Evolutionary conservation across 2,329 filamentous ascomycete genomes (phyloP), one percentile per base, ranked within the genome.

Genomic region (Fusarium cyanostomum): DNA sequence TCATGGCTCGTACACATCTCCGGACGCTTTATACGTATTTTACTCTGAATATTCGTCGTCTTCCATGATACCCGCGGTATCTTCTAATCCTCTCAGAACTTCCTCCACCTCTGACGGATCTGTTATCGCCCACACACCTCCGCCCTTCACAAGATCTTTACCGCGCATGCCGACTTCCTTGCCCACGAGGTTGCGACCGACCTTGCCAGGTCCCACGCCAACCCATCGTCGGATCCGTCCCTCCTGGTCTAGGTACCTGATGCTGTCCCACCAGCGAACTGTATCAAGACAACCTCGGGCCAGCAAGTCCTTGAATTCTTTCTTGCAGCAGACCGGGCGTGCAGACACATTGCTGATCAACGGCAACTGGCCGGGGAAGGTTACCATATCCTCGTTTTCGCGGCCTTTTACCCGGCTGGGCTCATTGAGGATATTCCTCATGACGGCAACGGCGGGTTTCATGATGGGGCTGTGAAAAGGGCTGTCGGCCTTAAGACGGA

Each of bases 401-500:
- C 78, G 78, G 1, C 85, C 86, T 28, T 75, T 79, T 2, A 82
- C 82, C 27, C 81, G 78, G 64, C 84, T 89, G 68, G 82, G 84
- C 26, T 80, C 81, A 27, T 86, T 81, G 18, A 97, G 80, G 48
- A 94, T 80, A 31, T 81, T 79, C 66, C 83, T 86, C 87, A 97
- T 92, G 31, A 90, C 86, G 7, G 84, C 82, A 26, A 91, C 88
- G 3, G 94, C 94, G 1, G 93, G 94, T 73, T 86, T 86, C 94
- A 98, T 97, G 63, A 97, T 87, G 13, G 92, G 92, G 72, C 90
- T 94, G 80, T 97, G 94, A 71, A 97, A 97, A 1, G 94, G 94
- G 61, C 88, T 91, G 71, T 96, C 92, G 73, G 90, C 92, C 77
- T 94, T 95, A 63, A 98, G 80, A 56, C 91, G 84, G 42, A 98